Evolutionary conservation across 2,329 filamentous ascomycete genomes (phyloP).

Genomic region (Plenodomus tracheiphilus): DNA sequence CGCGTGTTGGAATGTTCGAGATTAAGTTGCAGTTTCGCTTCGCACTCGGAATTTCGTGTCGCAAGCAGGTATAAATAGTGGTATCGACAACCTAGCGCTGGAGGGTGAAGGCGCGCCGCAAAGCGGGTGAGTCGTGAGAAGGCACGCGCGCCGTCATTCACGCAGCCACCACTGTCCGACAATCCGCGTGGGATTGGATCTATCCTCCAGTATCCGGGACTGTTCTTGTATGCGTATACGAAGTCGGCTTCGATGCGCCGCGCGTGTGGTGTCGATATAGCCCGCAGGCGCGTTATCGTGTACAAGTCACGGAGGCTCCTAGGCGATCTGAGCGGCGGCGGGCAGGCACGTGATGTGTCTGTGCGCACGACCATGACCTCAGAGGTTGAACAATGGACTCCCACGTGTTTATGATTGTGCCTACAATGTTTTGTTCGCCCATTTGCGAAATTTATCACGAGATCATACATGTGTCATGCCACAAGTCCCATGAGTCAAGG

Average conservation of each 20-base stretch:
- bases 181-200: slow-evolving; percentile 1
- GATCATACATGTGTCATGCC: too few species aligned
- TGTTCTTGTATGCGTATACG: not conserved
- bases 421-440: too few species aligned
- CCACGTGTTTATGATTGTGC: too few species aligned
- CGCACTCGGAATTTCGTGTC: not conserved
- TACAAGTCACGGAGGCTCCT: slow-evolving; percentile 18
- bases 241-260: slow-evolving; percentile 1
- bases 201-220: not conserved
- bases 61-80: slow-evolving; percentile 2
- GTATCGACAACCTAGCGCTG: slow-evolving; percentile 2
- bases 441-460: too few species aligned
- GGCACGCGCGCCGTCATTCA: slow-evolving; percentile 26
- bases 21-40: not conserved
- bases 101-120: slow-evolving; percentile 18
- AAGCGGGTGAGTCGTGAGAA: slow-evolving; percentile 15
- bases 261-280: slow-evolving; percentile 10
- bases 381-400: too few species aligned
- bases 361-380: not conserved
- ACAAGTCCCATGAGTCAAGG: too few species aligned
- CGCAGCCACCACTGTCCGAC: slow-evolving; percentile 9
- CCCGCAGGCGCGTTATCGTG: slow-evolving; percentile 23
- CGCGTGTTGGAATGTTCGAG: slow-evolving; percentile 16
- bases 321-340: slow-evolving; percentile 10
- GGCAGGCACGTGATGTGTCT: slow-evolving; percentile 7